These are phyloP conservation scores for Sabuloglossum arenarium DNA, from an alignment of 495 filamentous ascomycete species.

Conservation along the genomic window DNA sequence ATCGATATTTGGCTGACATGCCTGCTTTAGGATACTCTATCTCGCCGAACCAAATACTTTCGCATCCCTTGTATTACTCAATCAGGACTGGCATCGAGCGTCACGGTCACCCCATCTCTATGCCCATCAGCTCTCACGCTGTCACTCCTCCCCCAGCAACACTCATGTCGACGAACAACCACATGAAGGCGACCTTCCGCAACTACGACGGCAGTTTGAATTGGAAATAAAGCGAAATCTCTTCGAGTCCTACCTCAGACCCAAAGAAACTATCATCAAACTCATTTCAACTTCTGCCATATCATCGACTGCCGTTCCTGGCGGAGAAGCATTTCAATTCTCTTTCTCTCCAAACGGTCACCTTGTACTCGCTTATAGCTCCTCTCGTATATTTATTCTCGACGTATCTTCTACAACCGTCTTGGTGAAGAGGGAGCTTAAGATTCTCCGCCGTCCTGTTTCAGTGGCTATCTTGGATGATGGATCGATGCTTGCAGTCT, in stretches of 20 bases:
- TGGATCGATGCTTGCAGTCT: constrained; percentile 53
- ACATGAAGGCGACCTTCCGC: constrained; percentile 31
- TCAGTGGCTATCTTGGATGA: constrained; percentile 64
- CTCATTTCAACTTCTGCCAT: constrained; percentile 68
- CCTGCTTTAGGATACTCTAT: constrained; percentile 43
- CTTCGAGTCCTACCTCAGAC: constrained; percentile 58
- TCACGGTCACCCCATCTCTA: constrained; percentile 56
- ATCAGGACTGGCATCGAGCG: constrained; percentile 51
- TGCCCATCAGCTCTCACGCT: constrained; percentile 51
- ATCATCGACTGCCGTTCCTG: constrained; percentile 57
- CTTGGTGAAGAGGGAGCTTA: constrained; percentile 51
- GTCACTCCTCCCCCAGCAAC: constrained; percentile 43
- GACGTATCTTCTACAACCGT: constrained; percentile 36
- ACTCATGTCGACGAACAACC: constrained; percentile 20
- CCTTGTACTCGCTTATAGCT: constrained; percentile 58
- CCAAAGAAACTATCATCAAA: constrained; percentile 46
- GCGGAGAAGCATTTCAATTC: constrained; percentile 73
- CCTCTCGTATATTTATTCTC: constrained; percentile 69
- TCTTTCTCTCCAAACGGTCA: constrained; percentile 53
- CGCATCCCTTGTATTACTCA: constrained; percentile 64
- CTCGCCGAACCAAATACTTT: constrained; percentile 57
- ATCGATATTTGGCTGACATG: constrained; percentile 5
- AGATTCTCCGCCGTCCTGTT: constrained; percentile 55
- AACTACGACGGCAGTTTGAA: constrained; percentile 44
- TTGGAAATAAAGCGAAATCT: constrained; percentile 55